These are phyloP conservation scores for Xylona heveae DNA, from an alignment of 495 filamentous ascomycete species.

Conservation along the genomic window DNA sequence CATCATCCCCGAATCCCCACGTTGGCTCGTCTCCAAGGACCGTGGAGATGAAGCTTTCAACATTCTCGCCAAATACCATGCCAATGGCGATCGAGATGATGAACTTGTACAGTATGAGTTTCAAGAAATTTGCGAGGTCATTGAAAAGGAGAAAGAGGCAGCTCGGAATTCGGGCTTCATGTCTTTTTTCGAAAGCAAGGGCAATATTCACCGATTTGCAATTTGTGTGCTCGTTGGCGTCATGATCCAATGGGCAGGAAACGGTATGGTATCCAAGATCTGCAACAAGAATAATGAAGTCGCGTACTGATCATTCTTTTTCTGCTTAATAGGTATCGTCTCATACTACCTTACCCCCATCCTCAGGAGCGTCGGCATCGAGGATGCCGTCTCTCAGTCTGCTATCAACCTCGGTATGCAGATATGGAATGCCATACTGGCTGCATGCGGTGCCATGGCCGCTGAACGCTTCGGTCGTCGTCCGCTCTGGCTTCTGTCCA, in stretches of 20 bases:
- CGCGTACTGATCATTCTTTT: conserved; percentile 10
- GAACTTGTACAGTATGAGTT: conserved; percentile 37
- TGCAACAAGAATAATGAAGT: not conserved
- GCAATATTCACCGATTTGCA: conserved; percentile 41
- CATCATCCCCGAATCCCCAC: conserved; percentile 39
- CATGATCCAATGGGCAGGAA: conserved; percentile 50
- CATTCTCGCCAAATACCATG: conserved; percentile 35
- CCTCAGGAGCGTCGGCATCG: conserved; percentile 34
- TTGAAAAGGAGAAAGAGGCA: conserved; percentile 28
- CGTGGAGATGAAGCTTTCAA: conserved; percentile 36
- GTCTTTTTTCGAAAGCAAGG: conserved; percentile 44
- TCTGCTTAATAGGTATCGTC: conserved; percentile 17
- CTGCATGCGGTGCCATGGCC: conserved; percentile 30
- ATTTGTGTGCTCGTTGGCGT: conserved; percentile 36
- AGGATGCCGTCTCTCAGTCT: conserved; percentile 23
- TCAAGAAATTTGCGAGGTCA: conserved; percentile 35
- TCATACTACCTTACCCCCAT: conserved; percentile 40
- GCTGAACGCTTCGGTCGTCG: conserved; percentile 39
- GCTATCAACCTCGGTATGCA: conserved; percentile 8
- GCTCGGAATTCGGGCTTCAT: conserved; percentile 16
- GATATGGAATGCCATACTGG: conserved; percentile 11
- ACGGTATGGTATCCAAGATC: conserved; percentile 21
- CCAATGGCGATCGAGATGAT: conserved; percentile 30
- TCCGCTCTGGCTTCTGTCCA: conserved; percentile 32
- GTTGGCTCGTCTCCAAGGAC: conserved; percentile 44